phyloP scores from a whole-genome alignment of 2,329 filamentous ascomycete species.

The Parasarocladium wereldwijsianum region DNA sequence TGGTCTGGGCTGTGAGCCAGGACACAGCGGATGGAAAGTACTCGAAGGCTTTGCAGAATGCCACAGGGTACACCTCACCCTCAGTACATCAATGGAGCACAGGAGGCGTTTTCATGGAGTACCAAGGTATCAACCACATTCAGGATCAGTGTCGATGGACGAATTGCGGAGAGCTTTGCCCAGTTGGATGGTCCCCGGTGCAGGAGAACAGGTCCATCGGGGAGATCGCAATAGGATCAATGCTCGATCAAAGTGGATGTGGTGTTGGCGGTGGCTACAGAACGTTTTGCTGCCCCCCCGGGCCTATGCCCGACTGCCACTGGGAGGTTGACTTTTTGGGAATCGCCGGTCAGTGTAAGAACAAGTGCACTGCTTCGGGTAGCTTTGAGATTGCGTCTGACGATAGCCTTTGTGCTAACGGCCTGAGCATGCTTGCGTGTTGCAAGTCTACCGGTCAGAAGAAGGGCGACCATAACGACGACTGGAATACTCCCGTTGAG shows the following conservation, averaged over 20 bases:
- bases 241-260: neutral
- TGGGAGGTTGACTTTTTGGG: too few relatives aligned
- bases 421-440: too few relatives aligned
- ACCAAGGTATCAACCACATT: neutral
- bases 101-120: neutral
- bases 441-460: too few relatives aligned
- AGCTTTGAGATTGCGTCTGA: too few relatives aligned
- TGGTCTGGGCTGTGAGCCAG: slow-evolving; percentile 17
- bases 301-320: neutral
- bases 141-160: neutral
- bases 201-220: neutral
- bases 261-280: neutral
- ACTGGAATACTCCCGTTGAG: too few relatives aligned
- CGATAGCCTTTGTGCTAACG: too few relatives aligned
- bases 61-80: neutral
- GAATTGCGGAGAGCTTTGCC: neutral
- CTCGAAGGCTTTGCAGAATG: neutral
- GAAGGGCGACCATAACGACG: too few relatives aligned
- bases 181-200: neutral
- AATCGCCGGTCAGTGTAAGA: too few relatives aligned
- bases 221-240: neutral
- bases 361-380: too few relatives aligned
- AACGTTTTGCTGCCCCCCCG: neutral
- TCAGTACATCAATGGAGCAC: neutral
- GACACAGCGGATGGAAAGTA: slow-evolving; percentile 7